These are phyloP conservation scores for Daedaleopsis sinensis DNA, from an alignment of 768 basidiomycete species.

Conservation along the genomic window DNA sequence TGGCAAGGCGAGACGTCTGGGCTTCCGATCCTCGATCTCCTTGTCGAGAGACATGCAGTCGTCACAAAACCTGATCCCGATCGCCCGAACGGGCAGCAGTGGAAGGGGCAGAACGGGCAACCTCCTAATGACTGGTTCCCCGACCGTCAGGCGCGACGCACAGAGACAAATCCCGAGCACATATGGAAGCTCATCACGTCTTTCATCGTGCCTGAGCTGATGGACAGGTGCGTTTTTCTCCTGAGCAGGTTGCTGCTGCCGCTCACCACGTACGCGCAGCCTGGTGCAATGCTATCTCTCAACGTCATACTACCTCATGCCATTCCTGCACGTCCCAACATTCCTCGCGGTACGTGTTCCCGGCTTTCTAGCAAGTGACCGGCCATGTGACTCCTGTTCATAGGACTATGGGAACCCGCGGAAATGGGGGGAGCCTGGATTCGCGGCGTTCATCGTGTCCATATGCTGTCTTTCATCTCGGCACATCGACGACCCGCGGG, in stretches of 20 bases:
- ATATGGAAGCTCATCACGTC: conserved; percentile 88
- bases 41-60: conserved; percentile 70
- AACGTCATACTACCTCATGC: conserved; percentile 91
- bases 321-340: conserved; percentile 89
- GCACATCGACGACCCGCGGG: conserved; percentile 91
- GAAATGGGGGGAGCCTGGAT: conserved; percentile 96
- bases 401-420: conserved; percentile 92
- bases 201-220: conserved; percentile 84
- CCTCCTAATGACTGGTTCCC: conserved; percentile 72
- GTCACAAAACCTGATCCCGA: conserved; percentile 40
- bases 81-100: conserved; percentile 22
- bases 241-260: conserved; percentile 21
- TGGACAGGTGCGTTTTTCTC: conserved; percentile 69
- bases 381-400: conserved; percentile 9
- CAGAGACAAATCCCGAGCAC: conserved; percentile 84
- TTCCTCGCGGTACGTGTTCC: conserved; percentile 69
- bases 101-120: conserved; percentile 20
- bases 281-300: conserved; percentile 85
- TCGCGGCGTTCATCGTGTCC: conserved; percentile 92
- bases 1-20: conserved; percentile 96
- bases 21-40: conserved; percentile 81
- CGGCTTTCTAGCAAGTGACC: conserved; percentile 5
- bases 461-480: conserved; percentile 90
- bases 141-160: conserved; percentile 70
- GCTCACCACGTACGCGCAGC: conserved; percentile 38